A percentile compares a stretch with the other conserved stretches of the same genome.
Conservation (phyloP, 73 alveolate genomes). For the Paramecium caudatum region DNA sequence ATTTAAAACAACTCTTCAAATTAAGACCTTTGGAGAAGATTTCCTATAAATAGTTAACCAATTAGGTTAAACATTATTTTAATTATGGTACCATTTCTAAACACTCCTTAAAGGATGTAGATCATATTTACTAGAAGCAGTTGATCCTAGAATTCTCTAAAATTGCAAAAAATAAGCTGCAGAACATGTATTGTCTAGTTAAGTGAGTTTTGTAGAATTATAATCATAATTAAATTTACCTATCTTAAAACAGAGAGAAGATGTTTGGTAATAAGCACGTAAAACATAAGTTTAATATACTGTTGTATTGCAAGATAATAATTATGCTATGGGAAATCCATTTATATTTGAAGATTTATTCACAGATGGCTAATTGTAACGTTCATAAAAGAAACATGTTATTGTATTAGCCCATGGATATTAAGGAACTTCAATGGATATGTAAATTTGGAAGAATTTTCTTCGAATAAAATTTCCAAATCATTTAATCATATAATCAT, state of each 20-base stretch:
- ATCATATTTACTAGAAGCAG: not conserved
- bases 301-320: too few species aligned
- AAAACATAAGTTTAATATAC: too few species aligned
- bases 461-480: conserved; percentile 28
- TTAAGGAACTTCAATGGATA: conserved; percentile 53
- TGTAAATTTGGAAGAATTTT: conserved; percentile 31
- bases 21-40: conserved; percentile 29
- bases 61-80: conserved; percentile 30
- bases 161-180: conserved; percentile 3
- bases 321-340: too few species aligned
- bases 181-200: not conserved
- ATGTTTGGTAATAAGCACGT: not conserved
- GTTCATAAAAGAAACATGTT: not conserved
- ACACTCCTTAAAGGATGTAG: not conserved
- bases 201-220: not conserved
- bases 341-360: conserved; percentile 33
- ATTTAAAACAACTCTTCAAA: not conserved
- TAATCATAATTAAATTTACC: not conserved
- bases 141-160: not conserved
- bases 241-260: conserved; percentile 10
- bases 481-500: conserved; percentile 47
- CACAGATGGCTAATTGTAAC: not conserved
- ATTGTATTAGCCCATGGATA: conserved; percentile 57
- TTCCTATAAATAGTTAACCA: not conserved
- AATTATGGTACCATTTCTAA: conserved; percentile 4